Evolutionary conservation across 2,329 filamentous ascomycete species (phyloP), one percentile per base, ranked within the genome.

Genomic region (Arachnomyces sp.): DNA sequence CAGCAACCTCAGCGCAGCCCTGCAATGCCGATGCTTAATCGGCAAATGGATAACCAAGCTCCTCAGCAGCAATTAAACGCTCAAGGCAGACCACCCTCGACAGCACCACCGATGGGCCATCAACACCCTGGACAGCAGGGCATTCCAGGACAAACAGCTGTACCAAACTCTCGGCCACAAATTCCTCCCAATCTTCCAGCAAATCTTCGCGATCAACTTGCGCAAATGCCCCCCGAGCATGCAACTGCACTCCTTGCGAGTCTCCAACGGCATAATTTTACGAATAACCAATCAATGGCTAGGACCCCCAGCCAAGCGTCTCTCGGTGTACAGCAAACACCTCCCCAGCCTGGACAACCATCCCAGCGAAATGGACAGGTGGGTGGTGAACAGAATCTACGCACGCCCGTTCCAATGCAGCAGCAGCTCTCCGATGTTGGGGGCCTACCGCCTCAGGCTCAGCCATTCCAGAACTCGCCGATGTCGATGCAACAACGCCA

Each of bases 1-100:
- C 54, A 62, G 47, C 51, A 66, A 48, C 37, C 61, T 40, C 62
- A 69, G 44, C 67, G 59, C 45, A 63, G 56, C 38, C 57, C 61
- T 13, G 57, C 52, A 8, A 63, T 67, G 57, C 50, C 63, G 9
- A 66, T 65, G 60, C 47, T 68, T 39, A 69, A 67, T 44, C 64
- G 64, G 28, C 64, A 64, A 1, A 60, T 67, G 47, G 54, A 59
- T 3, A 54, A 52, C 11, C 62, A 65, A 40, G 60, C 64, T 48
- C 65, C 63, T 34, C 64, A 59, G 5, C 52, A 51, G 29, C 61
- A 62, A 37, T 47, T 55, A 8, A 47, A 55, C 18, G 51, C 55
- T 34, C 62, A 65, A 43, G 44, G 50, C 36, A 55, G 60, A 36
- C 55, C 60, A 42, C 57, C 56, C 17, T 59, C 61, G n/a, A 52